Conservation (phyloP, 2,329 filamentous ascomycete species). For the Neopestalotiopsis sp. region DNA sequence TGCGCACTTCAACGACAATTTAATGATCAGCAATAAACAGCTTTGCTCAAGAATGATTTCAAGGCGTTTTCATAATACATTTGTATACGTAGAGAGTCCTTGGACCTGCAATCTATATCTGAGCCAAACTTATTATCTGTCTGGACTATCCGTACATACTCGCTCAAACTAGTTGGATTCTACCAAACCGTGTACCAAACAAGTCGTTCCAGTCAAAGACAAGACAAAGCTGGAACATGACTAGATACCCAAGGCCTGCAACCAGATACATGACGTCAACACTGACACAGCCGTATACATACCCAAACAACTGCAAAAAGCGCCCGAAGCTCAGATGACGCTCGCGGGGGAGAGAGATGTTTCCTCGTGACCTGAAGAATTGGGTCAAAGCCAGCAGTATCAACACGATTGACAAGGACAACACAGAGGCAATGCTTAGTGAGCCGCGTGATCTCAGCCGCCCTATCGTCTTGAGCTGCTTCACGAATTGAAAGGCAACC, state of each 20-base stretch:
- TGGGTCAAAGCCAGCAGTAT: slow-evolving; percentile 19
- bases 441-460: slow-evolving; percentile 20
- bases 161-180: slow-evolving; percentile 22
- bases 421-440: slow-evolving; percentile 21
- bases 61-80: too few relatives aligned
- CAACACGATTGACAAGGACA: slow-evolving; percentile 17
- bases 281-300: slow-evolving; percentile 21
- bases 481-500: slow-evolving; percentile 23
- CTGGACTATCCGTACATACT: neutral
- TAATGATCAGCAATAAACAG: too few relatives aligned
- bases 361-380: slow-evolving; percentile 21
- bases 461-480: slow-evolving; percentile 24
- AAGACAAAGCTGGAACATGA: slow-evolving; percentile 21
- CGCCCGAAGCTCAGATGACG: slow-evolving; percentile 13
- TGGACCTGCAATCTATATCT: too few relatives aligned
- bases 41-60: too few relatives aligned
- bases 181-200: slow-evolving; percentile 20
- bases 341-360: slow-evolving; percentile 16
- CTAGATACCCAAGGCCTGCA: slow-evolving; percentile 22
- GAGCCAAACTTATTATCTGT: too few relatives aligned
- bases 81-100: too few relatives aligned
- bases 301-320: slow-evolving; percentile 20
- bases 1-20: too few relatives aligned
- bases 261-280: slow-evolving; percentile 24
- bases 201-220: slow-evolving; percentile 22